Conservation (phyloP, 2,329 filamentous ascomycete genomes). For the Xylariaceae sp. region DNA sequence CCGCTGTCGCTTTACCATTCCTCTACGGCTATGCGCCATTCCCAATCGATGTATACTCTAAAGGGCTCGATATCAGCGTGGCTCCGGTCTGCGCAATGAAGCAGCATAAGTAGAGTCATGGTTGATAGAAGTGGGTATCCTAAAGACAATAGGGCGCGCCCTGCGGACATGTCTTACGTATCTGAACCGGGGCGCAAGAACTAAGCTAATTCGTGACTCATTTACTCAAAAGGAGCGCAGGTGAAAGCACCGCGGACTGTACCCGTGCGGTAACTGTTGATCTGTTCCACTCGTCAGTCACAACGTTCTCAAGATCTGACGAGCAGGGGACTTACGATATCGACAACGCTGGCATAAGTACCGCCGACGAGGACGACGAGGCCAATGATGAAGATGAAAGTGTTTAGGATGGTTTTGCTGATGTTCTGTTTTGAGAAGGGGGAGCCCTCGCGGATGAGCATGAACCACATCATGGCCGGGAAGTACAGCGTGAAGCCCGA, state of each 20-base stretch:
- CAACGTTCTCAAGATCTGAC: neutral
- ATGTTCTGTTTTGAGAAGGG: constrained; percentile 30
- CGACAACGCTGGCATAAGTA: constrained; percentile 32
- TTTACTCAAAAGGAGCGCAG: neutral
- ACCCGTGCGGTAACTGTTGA: neutral
- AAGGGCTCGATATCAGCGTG: no score
- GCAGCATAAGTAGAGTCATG: no score
- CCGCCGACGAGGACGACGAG: constrained; percentile 32
- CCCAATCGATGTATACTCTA: no score
- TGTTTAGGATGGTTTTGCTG: constrained; percentile 22
- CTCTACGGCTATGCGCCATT: no score
- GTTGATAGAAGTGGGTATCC: no score
- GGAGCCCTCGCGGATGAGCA: constrained; percentile 30
- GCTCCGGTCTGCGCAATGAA: no score
- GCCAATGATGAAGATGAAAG: constrained; percentile 29
- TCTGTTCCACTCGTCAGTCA: neutral
- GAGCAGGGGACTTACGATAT: constrained; percentile 29
- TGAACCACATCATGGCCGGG: constrained; percentile 36
- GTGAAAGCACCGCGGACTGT: neutral
- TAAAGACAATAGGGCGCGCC: no score
- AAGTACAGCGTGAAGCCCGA: constrained; percentile 44
- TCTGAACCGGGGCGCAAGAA: no score
- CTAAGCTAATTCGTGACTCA: no score
- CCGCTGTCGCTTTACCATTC: no score
- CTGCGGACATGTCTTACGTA: no score